Conservation (phyloP, 2,329 filamentous ascomycete species). For the Herpotrichia juniperi region DNA sequence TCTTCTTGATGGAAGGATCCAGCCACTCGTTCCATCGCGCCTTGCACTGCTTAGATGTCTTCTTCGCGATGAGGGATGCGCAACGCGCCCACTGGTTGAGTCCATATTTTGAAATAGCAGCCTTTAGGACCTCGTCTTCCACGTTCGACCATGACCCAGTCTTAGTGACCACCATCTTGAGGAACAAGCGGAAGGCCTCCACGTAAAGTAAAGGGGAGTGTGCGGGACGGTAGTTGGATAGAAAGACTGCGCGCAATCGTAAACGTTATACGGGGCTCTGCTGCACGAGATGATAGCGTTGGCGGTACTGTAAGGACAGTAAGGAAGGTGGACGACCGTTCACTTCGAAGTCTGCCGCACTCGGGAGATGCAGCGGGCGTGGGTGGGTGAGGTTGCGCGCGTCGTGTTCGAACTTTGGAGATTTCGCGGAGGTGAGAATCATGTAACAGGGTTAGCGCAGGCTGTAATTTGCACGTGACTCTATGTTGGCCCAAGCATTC, state of each 20-base stretch:
- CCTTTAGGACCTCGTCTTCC: slow-evolving; percentile 96
- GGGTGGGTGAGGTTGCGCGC: not conserved
- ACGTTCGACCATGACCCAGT: slow-evolving; percentile 73
- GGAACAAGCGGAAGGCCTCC: slow-evolving; percentile 12
- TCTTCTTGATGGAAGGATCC: slow-evolving; percentile 96
- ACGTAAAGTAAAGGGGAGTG: slow-evolving; percentile 2
- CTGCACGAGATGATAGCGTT: too few species aligned
- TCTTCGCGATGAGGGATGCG: slow-evolving; percentile 93
- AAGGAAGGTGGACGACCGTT: not conserved
- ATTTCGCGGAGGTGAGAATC: not conserved
- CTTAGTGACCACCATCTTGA: slow-evolving; percentile 67
- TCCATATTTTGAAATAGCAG: slow-evolving; percentile 55
- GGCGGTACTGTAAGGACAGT: not conserved
- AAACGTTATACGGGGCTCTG: too few species aligned
- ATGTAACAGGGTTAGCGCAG: not conserved
- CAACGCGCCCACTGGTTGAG: slow-evolving; percentile 90
- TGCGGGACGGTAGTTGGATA: slow-evolving; percentile 3
- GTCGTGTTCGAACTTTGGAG: slow-evolving; percentile 1
- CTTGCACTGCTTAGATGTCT: slow-evolving; percentile 99
- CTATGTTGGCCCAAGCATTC: not conserved
- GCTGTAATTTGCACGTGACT: not conserved
- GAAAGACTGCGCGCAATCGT: too few species aligned
- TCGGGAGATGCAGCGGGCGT: not conserved
- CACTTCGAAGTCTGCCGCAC: not conserved
- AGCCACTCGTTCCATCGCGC: slow-evolving; percentile 98